A percentile compares a stretch with the other conserved stretches of the same genome.
These are phyloP conservation scores for Nakazawaea ishiwadae DNA, from an alignment of 805 yeast genomes.

Conservation along the genomic window DNA sequence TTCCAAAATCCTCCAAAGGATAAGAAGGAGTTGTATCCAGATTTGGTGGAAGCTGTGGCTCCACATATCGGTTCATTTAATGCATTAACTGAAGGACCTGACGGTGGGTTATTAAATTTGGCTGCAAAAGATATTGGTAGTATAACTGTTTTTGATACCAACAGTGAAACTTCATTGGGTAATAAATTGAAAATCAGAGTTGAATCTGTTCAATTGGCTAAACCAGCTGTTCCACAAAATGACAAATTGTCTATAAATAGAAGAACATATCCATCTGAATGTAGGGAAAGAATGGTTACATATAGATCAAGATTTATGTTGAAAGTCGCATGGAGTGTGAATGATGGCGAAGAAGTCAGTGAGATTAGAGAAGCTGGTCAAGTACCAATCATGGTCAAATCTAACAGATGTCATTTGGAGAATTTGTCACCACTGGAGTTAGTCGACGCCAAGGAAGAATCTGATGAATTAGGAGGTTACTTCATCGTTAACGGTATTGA, in stretches of 20 bases:
- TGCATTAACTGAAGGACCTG: conserved; percentile 86
- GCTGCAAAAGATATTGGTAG: conserved; percentile 88
- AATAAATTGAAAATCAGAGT: conserved; percentile 80
- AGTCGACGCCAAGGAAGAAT: conserved; percentile 77
- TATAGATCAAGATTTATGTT: conserved; percentile 76
- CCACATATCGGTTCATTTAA: conserved; percentile 97
- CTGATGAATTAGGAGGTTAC: conserved; percentile 96
- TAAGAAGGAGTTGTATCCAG: conserved; percentile 66
- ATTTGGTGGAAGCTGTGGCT: conserved; percentile 81
- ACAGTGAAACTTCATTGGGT: conserved; percentile 65
- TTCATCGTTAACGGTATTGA: conserved; percentile 96
- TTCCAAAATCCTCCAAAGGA: conserved; percentile 89
- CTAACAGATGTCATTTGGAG: conserved; percentile 89
- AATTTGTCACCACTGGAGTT: conserved; percentile 78
- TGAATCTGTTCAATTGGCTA: conserved; percentile 84
- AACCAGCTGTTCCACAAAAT: conserved; percentile 67
- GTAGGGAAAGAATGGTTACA: conserved; percentile 84
- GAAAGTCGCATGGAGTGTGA: conserved; percentile 81
- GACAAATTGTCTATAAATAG: conserved; percentile 77
- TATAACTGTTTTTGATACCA: conserved; percentile 80
- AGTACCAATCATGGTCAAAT: conserved; percentile 84
- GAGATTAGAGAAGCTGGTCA: conserved; percentile 90
- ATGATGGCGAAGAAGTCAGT: conserved; percentile 75
- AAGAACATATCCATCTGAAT: conserved; percentile 76
- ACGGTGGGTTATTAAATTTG: conserved; percentile 77